A percentile compares a stretch with the other conserved stretches of the same genome.
phyloP scores from a whole-genome alignment of 768 basidiomycete species.

The Boletus rubroflammeus region DNA sequence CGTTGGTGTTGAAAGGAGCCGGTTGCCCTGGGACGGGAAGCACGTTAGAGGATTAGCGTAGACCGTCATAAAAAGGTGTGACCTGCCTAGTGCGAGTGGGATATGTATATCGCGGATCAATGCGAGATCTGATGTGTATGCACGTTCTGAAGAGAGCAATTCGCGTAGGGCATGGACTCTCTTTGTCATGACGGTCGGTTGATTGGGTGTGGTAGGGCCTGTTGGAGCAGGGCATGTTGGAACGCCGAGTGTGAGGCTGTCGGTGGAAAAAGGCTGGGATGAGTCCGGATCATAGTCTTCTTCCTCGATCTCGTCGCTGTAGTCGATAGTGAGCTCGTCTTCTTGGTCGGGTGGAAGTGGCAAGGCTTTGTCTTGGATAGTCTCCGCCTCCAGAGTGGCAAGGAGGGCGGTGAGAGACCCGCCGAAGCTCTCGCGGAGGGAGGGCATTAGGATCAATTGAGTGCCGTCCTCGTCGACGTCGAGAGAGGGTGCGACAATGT shows the following conservation, averaged over 20 bases:
- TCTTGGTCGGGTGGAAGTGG: conserved; percentile 30
- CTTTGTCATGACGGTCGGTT: conserved; percentile 49
- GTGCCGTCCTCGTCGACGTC: conserved; percentile 14
- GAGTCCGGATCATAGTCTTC: conserved; percentile 27
- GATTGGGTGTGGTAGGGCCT: conserved; percentile 26
- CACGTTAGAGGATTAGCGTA: conserved; percentile 10
- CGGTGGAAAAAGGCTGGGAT: conserved; percentile 25
- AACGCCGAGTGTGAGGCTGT: conserved; percentile 22
- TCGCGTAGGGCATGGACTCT: conserved; percentile 76
- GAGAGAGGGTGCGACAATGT: background rate
- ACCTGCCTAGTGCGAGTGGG: conserved; percentile 70
- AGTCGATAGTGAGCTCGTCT: conserved; percentile 19
- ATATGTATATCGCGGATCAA: conserved; percentile 76
- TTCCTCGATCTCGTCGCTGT: conserved; percentile 23
- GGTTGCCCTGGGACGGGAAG: conserved; percentile 35
- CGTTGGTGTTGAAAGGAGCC: conserved; percentile 34
- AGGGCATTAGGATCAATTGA: conserved; percentile 25
- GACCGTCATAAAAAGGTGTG: conserved; percentile 1
- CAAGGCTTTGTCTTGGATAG: conserved; percentile 30
- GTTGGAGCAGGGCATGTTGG: conserved; percentile 5
- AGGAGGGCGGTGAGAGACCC: conserved; percentile 32
- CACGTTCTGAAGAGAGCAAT: conserved; percentile 72
- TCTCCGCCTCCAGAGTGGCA: conserved; percentile 29
- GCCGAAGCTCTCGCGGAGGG: conserved; percentile 31
- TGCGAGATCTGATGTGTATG: conserved; percentile 80